Conservation (phyloP, 129 eudicot species). For the Artemisia argyi region DNA sequence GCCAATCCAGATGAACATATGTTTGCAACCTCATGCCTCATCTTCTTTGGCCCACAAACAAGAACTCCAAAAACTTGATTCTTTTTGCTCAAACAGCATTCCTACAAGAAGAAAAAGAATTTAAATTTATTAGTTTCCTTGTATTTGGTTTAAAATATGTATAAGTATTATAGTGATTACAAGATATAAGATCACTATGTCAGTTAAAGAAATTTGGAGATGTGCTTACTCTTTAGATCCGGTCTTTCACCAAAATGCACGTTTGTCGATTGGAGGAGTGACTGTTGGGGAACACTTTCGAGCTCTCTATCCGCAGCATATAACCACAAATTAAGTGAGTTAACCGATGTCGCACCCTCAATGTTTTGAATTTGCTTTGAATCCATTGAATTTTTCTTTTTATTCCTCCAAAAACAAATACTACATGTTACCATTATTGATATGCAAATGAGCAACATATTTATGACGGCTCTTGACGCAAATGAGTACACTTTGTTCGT, state of each 20-base stretch:
- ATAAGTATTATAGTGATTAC: too few species aligned
- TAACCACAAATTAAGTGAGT: constrained; percentile 46
- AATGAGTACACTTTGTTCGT: constrained; percentile 42
- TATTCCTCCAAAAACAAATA: constrained; percentile 51
- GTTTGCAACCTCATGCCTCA: constrained; percentile 86
- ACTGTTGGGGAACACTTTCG: constrained; percentile 69
- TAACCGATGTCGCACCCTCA: constrained; percentile 47
- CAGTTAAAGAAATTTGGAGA: too few species aligned
- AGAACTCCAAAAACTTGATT: constrained; percentile 84
- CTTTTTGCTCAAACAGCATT: constrained; percentile 58
- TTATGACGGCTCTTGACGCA: constrained; percentile 33
- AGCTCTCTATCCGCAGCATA: constrained; percentile 55
- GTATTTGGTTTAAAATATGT: too few species aligned
- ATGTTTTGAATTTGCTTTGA: constrained; percentile 51
- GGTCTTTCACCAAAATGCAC: constrained; percentile 73
- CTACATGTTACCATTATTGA: constrained; percentile 39
- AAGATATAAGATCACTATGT: too few species aligned
- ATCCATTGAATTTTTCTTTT: constrained; percentile 42
- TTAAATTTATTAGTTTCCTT: too few species aligned
- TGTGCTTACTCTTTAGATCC: constrained; percentile 61
- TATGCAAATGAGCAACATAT: constrained; percentile 49
- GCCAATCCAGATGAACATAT: constrained; percentile 77
- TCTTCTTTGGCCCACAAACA: constrained; percentile 70
- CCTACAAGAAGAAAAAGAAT: constrained; percentile 34
- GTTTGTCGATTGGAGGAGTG: constrained; percentile 46